Percentiles rank a stretch among this genome's conserved stretches.
These are phyloP conservation scores for Elongisporangium anandrum DNA, from an alignment of 352 stramenopile genomes.

Conservation along the genomic window DNA sequence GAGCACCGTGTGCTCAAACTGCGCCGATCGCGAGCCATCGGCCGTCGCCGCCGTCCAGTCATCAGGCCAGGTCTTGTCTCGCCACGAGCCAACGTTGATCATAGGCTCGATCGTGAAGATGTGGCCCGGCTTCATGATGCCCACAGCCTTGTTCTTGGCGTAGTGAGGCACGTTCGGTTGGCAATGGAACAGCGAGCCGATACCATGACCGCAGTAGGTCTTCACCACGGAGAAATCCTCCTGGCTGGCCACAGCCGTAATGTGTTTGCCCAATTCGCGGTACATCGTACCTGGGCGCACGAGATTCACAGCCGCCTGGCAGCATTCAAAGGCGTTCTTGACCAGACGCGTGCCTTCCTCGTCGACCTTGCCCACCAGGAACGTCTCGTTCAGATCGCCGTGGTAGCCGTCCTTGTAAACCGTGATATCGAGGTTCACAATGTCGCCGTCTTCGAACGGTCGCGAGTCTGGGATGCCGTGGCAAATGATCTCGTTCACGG, in stretches of 20 bases:
- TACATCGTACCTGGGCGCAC: constrained; percentile 94
- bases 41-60: constrained; percentile 96
- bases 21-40: constrained; percentile 93
- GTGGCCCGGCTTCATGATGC: constrained; percentile 94
- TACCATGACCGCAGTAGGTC: constrained; percentile 97
- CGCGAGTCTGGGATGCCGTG: constrained; percentile 96
- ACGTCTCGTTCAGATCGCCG: constrained; percentile 97
- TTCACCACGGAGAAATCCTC: constrained; percentile 91
- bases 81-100: constrained; percentile 93
- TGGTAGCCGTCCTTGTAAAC: constrained; percentile 96
- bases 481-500: constrained; percentile 94
- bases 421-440: constrained; percentile 97
- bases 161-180: constrained; percentile 97
- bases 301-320: constrained; percentile 72
- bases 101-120: constrained; percentile 99
- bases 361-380: constrained; percentile 95
- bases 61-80: constrained; percentile 92
- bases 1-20: constrained; percentile 96
- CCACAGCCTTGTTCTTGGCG: constrained; percentile 95
- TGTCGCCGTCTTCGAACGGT: constrained; percentile 93
- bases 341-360: constrained; percentile 87
- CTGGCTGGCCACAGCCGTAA: constrained; percentile 75
- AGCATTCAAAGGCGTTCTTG: constrained; percentile 92
- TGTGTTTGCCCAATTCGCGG: constrained; percentile 91
- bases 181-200: constrained; percentile 96